phyloP scores from a whole-genome alignment of 2,329 filamentous ascomycete genomes.

The Hypoxylon sp. region DNA sequence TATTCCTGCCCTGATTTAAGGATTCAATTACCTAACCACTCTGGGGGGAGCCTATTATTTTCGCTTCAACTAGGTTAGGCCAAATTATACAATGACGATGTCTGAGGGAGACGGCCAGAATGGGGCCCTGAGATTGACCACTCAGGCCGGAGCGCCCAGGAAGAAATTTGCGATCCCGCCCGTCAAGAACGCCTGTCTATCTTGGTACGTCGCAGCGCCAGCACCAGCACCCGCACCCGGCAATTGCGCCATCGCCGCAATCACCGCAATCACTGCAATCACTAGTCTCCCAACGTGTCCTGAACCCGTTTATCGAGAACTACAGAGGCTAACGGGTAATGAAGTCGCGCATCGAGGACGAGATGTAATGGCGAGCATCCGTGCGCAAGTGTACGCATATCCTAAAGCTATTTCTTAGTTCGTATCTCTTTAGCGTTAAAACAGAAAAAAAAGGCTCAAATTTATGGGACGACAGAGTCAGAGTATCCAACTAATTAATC shows the following conservation, averaged over 20 bases:
- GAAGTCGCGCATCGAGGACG: constrained; percentile 62
- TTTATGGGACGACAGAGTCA: background rate
- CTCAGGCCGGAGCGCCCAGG: constrained; percentile 42
- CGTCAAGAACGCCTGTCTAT: constrained; percentile 66
- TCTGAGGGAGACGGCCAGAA: constrained; percentile 46
- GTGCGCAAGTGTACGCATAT: constrained; percentile 60
- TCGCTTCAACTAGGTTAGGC: constrained; percentile 12
- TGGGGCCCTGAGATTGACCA: constrained; percentile 43
- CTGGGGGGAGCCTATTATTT: background rate
- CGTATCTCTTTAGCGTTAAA: constrained; percentile 22
- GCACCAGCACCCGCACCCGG: constrained; percentile 7
- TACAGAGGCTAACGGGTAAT: constrained; percentile 27
- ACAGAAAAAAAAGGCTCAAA: constrained; percentile 1
- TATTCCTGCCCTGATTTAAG: constrained; percentile 27
- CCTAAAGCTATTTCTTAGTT: constrained; percentile 24
- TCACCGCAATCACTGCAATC: constrained; percentile 26
- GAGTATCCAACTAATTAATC: constrained; percentile 40
- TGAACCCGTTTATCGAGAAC: background rate
- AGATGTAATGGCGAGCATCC: constrained; percentile 63
- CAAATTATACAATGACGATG: constrained; percentile 41
- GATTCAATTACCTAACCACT: constrained; percentile 43
- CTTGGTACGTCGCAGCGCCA: constrained; percentile 60
- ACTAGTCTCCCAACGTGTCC: constrained; percentile 8
- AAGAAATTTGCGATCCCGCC: constrained; percentile 64
- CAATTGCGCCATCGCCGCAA: constrained; percentile 27